Conservation (phyloP, 495 filamentous ascomycete species). For the Venustampulla echinocandica region DNA sequence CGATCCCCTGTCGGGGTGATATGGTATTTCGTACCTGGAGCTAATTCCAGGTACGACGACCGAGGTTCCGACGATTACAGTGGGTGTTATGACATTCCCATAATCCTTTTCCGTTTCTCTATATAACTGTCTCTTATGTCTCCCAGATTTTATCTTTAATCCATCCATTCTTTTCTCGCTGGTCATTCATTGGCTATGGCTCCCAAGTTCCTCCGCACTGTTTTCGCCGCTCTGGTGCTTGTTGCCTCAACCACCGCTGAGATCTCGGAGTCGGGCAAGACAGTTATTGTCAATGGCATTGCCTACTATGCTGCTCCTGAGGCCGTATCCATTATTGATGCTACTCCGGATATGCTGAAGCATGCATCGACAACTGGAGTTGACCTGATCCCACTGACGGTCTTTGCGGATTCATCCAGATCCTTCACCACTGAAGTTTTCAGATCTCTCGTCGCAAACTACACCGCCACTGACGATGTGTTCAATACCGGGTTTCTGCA, state of each 20-base stretch:
- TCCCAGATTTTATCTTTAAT: too few species aligned
- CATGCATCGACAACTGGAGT: constrained; percentile 20
- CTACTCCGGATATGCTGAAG: constrained; percentile 8
- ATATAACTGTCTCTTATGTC: too few species aligned
- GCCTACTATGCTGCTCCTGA: constrained; percentile 16
- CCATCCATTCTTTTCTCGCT: too few species aligned
- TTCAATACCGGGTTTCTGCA: constrained; percentile 16
- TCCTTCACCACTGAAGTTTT: constrained; percentile 19
- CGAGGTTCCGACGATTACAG: too few species aligned
- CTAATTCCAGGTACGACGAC: too few species aligned
- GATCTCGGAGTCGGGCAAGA: constrained; percentile 4
- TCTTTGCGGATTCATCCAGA: constrained; percentile 17
- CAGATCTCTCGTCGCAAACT: constrained; percentile 2
- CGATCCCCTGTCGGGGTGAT: too few species aligned
- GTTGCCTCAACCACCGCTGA: neutral
- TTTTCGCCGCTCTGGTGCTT: neutral
- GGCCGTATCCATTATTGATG: constrained; percentile 12
- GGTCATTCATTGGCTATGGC: neutral
- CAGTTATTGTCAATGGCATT: constrained; percentile 18
- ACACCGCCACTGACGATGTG: constrained; percentile 1
- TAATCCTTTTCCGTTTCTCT: too few species aligned
- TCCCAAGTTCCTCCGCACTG: neutral
- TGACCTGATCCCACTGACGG: constrained; percentile 20
- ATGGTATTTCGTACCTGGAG: too few species aligned
- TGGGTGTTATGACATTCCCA: too few species aligned